Evolutionary conservation across 2,329 filamentous ascomycete genomes (phyloP), one percentile per base, ranked within the genome.

Genomic region (Cadophora sp.): DNA sequence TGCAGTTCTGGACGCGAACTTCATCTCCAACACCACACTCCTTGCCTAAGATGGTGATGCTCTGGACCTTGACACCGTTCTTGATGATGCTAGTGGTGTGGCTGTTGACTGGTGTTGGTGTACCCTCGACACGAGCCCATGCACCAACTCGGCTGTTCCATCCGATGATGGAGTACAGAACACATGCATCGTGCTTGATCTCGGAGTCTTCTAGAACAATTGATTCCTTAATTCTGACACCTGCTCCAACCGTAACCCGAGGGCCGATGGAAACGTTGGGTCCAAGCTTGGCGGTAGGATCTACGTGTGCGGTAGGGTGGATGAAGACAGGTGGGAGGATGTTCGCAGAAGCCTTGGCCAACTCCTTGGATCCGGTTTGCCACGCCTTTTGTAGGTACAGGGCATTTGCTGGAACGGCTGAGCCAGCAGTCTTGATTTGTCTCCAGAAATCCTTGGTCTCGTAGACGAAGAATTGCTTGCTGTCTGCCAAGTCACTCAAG

Each of bases 361-460:
- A 90, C 82, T 97, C 95, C 62, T 89, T 85, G 47, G 92, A 93
- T 73, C 89, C 89, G 53, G 85, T 87, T 81, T 98, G 95, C 84
- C 91, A 91, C 22, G 96, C 95, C 83, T 97, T 93, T 79, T 96
- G 93, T 64, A 99, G 88, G 82, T 99, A 99, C 41, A 99, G 87
- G 16, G 96, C 96, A 77, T 98, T 98, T 70, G 96, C 96, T 18
- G 96, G 96, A 33, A 99, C 94, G 59, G 96, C 96, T 6, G 95
- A 98, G 68, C 96, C 96, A 68, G 96, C 96, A 1, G 96, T 97
- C 87, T 99, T 99, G 87, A 99, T 98, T 85, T 99, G 96, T 75
- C 96, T 93, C 96, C 96, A 99, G 81, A 99, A 99, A 80, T 98
- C 96, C 83, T 96, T 97, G 72, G 95, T 98, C 84, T 99, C 96